These are phyloP conservation scores for Trametes maxima DNA, from an alignment of 768 basidiomycete genomes.

Conservation along the genomic window DNA sequence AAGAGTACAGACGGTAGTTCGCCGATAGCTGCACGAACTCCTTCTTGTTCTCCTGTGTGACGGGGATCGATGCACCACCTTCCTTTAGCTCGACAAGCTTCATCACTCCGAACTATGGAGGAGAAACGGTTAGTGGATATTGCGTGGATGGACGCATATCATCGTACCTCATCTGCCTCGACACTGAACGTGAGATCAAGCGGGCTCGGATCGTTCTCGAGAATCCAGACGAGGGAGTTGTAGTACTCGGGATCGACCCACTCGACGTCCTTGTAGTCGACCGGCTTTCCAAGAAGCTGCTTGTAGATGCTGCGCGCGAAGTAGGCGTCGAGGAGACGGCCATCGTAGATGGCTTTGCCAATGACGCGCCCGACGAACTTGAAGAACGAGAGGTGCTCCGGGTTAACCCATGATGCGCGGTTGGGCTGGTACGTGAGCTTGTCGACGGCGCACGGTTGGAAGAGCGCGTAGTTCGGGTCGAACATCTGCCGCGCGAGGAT, in stretches of 20 bases:
- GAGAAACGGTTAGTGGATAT: not conserved
- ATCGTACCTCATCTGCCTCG: conserved; percentile 86
- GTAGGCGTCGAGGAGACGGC: conserved; percentile 94
- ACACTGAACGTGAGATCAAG: conserved; percentile 93
- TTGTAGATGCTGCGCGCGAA: conserved; percentile 97
- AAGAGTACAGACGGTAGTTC: conserved; percentile 89
- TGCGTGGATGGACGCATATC: conserved; percentile 6
- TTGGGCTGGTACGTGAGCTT: conserved; percentile 95
- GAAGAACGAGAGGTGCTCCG: conserved; percentile 96
- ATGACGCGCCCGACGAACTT: conserved; percentile 98
- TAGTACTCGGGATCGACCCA: conserved; percentile 99
- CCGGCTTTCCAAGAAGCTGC: conserved; percentile 90
- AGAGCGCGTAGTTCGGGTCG: conserved; percentile 96
- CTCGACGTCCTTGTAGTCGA: conserved; percentile 95
- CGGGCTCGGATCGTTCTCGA: conserved; percentile 90
- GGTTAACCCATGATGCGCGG: conserved; percentile 91
- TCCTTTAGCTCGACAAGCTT: conserved; percentile 87
- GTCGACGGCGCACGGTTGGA: conserved; percentile 97
- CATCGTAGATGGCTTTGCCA: conserved; percentile 97
- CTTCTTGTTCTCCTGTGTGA: conserved; percentile 95
- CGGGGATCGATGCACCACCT: conserved; percentile 78
- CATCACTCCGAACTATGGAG: conserved; percentile 80
- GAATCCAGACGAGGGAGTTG: conserved; percentile 96
- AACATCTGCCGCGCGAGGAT: conserved; percentile 99
- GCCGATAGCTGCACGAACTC: conserved; percentile 97